phyloP scores from a whole-genome alignment of 129 eudicot genomes.

The Flaveria sonorensis region DNA sequence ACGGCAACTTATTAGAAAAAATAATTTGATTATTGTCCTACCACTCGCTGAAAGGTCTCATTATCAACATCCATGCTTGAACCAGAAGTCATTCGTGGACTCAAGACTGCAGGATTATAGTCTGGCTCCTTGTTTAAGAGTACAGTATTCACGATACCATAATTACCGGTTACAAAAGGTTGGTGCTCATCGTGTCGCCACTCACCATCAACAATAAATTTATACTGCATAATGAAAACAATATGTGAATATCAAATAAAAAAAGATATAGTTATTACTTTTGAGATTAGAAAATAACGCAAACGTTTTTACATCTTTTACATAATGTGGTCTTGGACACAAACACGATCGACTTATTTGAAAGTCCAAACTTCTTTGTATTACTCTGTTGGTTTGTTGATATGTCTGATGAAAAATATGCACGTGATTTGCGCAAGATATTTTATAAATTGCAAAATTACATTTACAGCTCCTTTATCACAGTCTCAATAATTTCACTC shows the following conservation, averaged over 20 bases:
- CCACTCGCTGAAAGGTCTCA: constrained; percentile 76
- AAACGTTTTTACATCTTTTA: not conserved
- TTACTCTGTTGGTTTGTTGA: not conserved
- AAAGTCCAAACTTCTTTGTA: constrained; percentile 3
- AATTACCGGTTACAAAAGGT: constrained; percentile 64
- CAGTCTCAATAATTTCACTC: not conserved
- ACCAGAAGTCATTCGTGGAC: constrained; percentile 54
- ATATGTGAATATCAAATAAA: constrained; percentile 10
- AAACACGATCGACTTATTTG: not conserved
- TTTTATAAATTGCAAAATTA: not conserved
- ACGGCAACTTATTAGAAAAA: not conserved
- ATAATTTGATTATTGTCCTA: constrained; percentile 30
- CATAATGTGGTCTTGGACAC: not conserved
- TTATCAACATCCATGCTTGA: constrained; percentile 93
- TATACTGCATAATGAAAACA: constrained; percentile 56
- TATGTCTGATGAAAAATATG: not conserved
- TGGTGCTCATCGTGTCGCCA: constrained; percentile 90
- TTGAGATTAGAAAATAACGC: not conserved
- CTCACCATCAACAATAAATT: constrained; percentile 93
- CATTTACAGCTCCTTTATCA: not conserved
- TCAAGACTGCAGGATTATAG: constrained; percentile 47
- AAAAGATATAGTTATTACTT: not conserved
- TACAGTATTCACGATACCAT: constrained; percentile 73
- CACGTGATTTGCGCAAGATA: not conserved
- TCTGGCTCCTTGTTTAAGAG: constrained; percentile 62